Evolutionary conservation across 371 early-diverging fungal genomes (phyloP).

Genomic region (Syncephalastrum racemosum): DNA sequence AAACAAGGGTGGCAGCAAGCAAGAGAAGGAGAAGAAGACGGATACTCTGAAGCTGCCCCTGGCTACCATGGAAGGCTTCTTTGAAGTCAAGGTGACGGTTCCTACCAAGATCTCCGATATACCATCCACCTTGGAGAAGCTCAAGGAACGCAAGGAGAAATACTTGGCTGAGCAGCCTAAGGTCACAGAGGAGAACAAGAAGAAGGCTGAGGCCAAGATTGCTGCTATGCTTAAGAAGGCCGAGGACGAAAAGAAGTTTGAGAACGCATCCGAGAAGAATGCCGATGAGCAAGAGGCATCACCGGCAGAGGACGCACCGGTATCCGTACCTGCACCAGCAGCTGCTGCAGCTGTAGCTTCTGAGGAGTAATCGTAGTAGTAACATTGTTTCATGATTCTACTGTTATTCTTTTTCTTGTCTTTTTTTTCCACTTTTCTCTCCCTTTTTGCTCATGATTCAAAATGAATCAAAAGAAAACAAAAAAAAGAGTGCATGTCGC

Average conservation of each 20-base stretch:
- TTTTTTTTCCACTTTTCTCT: too few relatives aligned
- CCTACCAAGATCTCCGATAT: slow-evolving; percentile 77
- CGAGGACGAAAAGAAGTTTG: slow-evolving; percentile 35
- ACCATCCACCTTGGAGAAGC: slow-evolving; percentile 65
- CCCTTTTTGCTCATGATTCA: too few relatives aligned
- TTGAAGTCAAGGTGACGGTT: slow-evolving; percentile 76
- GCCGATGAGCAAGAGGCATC: neutral
- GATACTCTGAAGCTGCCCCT: slow-evolving; percentile 79
- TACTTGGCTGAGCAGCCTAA: slow-evolving; percentile 77
- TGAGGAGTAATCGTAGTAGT: too few relatives aligned
- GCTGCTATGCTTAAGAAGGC: slow-evolving; percentile 63
- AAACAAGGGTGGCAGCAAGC: slow-evolving; percentile 24
- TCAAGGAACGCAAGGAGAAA: slow-evolving; percentile 70
- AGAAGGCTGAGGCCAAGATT: slow-evolving; percentile 84
- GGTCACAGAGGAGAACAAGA: slow-evolving; percentile 83
- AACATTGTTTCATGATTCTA: too few relatives aligned
- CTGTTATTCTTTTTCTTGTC: too few relatives aligned
- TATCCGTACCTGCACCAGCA: too few relatives aligned
- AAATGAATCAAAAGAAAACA: too few relatives aligned
- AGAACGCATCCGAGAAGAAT: slow-evolving; percentile 5
- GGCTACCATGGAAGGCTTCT: slow-evolving; percentile 79
- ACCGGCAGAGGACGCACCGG: too few relatives aligned
- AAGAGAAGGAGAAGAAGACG: slow-evolving; percentile 66
- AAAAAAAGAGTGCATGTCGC: too few relatives aligned
- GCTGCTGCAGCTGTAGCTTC: too few relatives aligned